Percentiles rank a stretch among this genome's conserved stretches.
These are phyloP conservation scores for Rhytidiadelphus loreus DNA, from an alignment of 225 moss, liverwort and hornwort species.

Conservation along the genomic window DNA sequence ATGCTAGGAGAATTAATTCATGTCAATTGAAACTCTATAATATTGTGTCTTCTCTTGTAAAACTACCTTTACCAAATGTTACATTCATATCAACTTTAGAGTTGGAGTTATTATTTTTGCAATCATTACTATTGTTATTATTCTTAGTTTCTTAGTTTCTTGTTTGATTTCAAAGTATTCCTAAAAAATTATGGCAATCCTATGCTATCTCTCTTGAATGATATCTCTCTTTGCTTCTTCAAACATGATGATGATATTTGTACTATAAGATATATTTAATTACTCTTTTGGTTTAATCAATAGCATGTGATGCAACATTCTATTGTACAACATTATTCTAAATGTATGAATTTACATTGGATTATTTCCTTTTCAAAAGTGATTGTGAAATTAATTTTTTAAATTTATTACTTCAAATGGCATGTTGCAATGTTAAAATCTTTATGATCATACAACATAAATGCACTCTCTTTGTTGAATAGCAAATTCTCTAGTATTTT, in stretches of 20 bases:
- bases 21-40: neutral
- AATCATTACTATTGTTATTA: neutral
- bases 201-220: neutral
- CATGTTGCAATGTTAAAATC: neutral
- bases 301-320: neutral
- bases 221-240: neutral
- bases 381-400: neutral
- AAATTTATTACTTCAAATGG: neutral
- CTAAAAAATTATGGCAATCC: neutral
- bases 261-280: neutral
- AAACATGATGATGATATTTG: neutral
- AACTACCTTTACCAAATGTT: neutral
- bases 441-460: neutral
- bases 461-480: neutral
- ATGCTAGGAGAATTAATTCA: neutral
- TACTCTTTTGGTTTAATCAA: neutral
- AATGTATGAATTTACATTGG: neutral
- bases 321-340: neutral
- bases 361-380: rapidly evolving
- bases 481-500: neutral
- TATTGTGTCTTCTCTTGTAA: neutral
- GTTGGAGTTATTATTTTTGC: no score
- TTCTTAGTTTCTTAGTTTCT: neutral
- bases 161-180: neutral
- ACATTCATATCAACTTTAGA: neutral